Conservation (phyloP, 176 grass and related monocot genomes). For the Avena sativa region DNA sequence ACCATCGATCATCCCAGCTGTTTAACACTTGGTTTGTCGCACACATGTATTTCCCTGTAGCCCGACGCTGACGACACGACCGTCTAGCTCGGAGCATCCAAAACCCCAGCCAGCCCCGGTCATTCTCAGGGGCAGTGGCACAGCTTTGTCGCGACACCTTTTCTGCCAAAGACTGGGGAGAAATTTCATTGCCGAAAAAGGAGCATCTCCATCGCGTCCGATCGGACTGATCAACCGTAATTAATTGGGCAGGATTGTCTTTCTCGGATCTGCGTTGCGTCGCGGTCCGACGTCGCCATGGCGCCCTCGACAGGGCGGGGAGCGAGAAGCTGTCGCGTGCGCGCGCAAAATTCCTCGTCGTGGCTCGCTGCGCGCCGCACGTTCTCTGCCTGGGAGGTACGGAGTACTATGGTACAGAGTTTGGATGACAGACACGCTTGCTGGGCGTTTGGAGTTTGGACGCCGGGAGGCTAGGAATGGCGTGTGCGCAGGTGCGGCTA, state of each 20-base stretch:
- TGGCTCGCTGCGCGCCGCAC: slow-evolving; percentile 29
- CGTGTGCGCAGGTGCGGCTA: no score
- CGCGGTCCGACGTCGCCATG: neutral
- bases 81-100: no score
- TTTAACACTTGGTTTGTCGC: neutral
- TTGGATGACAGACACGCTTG: neutral
- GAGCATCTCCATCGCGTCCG: neutral
- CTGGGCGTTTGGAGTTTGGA: no score
- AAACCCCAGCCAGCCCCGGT: no score
- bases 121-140: slow-evolving; percentile 18
- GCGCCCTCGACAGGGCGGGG: neutral
- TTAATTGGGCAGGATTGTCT: slow-evolving; percentile 34
- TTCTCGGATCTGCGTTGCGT: slow-evolving; percentile 13
- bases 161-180: neutral
- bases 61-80: slow-evolving; percentile 23
- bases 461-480: no score
- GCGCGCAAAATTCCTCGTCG: neutral
- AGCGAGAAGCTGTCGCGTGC: neutral
- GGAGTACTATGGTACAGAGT: neutral
- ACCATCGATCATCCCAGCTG: slow-evolving; percentile 21
- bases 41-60: neutral
- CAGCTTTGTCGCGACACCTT: neutral
- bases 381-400: slow-evolving; percentile 10
- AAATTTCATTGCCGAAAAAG: neutral
- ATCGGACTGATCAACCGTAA: neutral